Conservation (phyloP, 2,329 filamentous ascomycete species). For the Neofusicoccum sp. region DNA sequence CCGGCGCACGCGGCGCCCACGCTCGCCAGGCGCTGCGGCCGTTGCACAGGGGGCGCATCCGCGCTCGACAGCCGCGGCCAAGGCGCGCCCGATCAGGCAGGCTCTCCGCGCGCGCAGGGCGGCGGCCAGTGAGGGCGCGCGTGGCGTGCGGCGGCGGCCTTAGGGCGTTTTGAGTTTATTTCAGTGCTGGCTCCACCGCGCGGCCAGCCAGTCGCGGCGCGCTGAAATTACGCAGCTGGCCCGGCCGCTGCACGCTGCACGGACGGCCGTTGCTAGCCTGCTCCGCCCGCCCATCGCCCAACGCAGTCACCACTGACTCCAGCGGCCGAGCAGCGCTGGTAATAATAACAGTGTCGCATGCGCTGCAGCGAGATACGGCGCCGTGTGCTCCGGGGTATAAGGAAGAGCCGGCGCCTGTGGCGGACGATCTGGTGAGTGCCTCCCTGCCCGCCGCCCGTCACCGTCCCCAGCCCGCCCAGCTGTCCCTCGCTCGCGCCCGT, state of each 20-base stretch:
- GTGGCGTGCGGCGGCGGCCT: constrained; percentile 23
- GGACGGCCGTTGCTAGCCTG: constrained; percentile 35
- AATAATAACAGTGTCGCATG: constrained; percentile 44
- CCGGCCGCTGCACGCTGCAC: constrained; percentile 26
- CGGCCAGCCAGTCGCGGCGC: constrained; percentile 13
- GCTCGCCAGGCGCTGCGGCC: constrained; percentile 12
- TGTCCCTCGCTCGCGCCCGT: constrained; percentile 34
- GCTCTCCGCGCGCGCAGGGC: constrained; percentile 15
- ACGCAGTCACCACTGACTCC: constrained; percentile 25
- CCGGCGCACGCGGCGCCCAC: constrained; percentile 20
- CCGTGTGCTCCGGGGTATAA: constrained; percentile 44
- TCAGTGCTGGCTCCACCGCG: constrained; percentile 20
- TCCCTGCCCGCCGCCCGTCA: constrained; percentile 31
- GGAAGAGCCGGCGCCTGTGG: constrained; percentile 48
- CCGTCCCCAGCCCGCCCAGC: constrained; percentile 23
- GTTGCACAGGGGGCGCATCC: constrained; percentile 18
- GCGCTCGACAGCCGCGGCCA: constrained; percentile 10
- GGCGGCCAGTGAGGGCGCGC: constrained; percentile 10
- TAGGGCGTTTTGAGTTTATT: constrained; percentile 27
- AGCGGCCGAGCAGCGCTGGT: constrained; percentile 29
- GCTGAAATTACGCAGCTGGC: constrained; percentile 18
- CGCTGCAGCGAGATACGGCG: constrained; percentile 32
- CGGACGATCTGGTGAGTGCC: constrained; percentile 46
- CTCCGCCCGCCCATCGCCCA: constrained; percentile 28
- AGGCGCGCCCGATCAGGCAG: constrained; percentile 13